phyloP scores from a whole-genome alignment of 345 rosid genomes.

The Tarenaya hassleriana region DNA sequence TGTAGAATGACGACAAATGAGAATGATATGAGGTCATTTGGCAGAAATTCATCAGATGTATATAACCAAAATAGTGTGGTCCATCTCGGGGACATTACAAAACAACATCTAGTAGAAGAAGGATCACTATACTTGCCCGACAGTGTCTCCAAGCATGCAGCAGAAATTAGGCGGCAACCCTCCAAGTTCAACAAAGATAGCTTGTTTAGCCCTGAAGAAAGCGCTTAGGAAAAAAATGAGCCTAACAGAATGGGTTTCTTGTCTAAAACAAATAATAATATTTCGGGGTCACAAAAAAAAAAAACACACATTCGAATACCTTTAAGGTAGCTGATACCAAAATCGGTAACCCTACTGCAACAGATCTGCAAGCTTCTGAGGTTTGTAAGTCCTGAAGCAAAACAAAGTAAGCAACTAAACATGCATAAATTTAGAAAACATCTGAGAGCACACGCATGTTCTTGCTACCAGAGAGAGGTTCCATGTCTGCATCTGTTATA shows the following conservation, averaged over 20 bases:
- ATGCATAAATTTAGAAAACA: background rate
- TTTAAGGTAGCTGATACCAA: conserved; percentile 65
- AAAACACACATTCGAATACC: conserved; percentile 51
- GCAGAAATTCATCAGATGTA: conserved; percentile 2
- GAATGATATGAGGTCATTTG: conserved; percentile 9
- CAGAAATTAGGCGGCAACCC: conserved; percentile 78
- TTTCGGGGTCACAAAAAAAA: too few relatives aligned
- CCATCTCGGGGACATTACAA: background rate
- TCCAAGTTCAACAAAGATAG: conserved; percentile 75
- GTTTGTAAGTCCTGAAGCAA: conserved; percentile 54
- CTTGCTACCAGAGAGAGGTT: conserved; percentile 61
- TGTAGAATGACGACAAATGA: conserved; percentile 25
- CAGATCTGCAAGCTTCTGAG: conserved; percentile 69
- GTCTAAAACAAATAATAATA: too few relatives aligned
- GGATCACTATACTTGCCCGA: conserved; percentile 41
- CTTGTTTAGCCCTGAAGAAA: conserved; percentile 55
- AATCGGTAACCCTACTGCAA: conserved; percentile 67
- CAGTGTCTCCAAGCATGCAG: conserved; percentile 73
- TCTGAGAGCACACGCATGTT: conserved; percentile 1
- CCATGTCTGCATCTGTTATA: conserved; percentile 76
- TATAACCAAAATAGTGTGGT: conserved; percentile 1
- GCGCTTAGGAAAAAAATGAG: conserved; percentile 11
- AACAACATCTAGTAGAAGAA: too few relatives aligned
- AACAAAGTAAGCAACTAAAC: conserved; percentile 1
- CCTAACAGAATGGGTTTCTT: background rate